phyloP scores from a whole-genome alignment of 495 filamentous ascomycete genomes.

The Aspergillus nanangensis region DNA sequence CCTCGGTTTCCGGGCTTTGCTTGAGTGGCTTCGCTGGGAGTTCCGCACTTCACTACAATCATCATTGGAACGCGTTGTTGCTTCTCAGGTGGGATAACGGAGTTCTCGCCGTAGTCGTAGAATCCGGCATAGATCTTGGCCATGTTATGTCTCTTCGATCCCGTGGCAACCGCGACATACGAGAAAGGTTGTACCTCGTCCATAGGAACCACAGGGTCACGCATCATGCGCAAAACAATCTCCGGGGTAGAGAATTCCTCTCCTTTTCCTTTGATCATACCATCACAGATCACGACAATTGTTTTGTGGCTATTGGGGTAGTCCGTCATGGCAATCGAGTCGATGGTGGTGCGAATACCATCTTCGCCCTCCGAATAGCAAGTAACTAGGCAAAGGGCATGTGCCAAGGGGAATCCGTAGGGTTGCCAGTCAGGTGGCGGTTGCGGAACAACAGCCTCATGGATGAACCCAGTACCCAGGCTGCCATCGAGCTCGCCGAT shows the following conservation, averaged over 20 bases:
- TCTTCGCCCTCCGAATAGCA: conserved; percentile 96
- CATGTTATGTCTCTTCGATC: conserved; percentile 98
- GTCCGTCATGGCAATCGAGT: conserved; percentile 96
- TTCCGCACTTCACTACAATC: conserved; percentile 93
- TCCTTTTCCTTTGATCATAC: conserved; percentile 94
- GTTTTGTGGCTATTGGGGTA: conserved; percentile 99
- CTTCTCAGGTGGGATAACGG: conserved; percentile 74
- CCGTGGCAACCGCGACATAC: conserved; percentile 94
- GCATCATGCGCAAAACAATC: conserved; percentile 89
- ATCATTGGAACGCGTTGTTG: conserved; percentile 99
- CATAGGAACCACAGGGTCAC: conserved; percentile 72
- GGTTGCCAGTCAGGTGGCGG: conserved; percentile 97
- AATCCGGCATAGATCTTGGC: conserved; percentile 97
- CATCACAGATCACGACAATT: conserved; percentile 94
- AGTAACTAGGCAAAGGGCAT: conserved; percentile 90
- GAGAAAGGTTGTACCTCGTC: conserved; percentile 84
- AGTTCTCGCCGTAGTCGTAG: conserved; percentile 89
- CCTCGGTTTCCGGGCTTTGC: conserved; percentile 94
- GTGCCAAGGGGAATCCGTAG: conserved; percentile 90
- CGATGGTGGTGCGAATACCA: conserved; percentile 86
- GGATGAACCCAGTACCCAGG: conserved; percentile 89
- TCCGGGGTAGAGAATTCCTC: conserved; percentile 87
- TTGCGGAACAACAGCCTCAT: conserved; percentile 93
- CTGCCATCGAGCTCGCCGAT: conserved; percentile 64
- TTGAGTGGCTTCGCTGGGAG: conserved; percentile 73